Evolutionary conservation across 2,329 filamentous ascomycete genomes (phyloP), one percentile per base, ranked within the genome.

Genomic region (Pestalotiopsis sp.): DNA sequence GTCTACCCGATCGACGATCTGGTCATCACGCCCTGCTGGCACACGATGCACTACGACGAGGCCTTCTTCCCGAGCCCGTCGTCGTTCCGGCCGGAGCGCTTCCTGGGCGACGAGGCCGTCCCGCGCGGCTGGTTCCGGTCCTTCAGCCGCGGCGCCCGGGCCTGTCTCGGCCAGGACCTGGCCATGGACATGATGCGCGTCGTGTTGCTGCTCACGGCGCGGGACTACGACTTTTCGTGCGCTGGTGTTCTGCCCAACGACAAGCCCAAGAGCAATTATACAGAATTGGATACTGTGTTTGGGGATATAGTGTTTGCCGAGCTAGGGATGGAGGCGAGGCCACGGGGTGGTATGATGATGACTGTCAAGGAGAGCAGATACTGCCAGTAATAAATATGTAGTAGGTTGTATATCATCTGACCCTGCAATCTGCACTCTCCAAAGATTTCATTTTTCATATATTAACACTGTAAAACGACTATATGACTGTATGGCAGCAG

Each of bases 71-170:
- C 64, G 71, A 38, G 4, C 6, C 13, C 20, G 5, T 49, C n/a
- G 41, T 20, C 41, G 17, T 70, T 69, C 61, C 31, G 57, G 4
- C 70, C 70, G 2, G 70, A 71, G 61, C 68, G 70, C 20, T 70
- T 66, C 66, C 65, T 71, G 9, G 63, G 23, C 52, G 57, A 59
- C 36, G 57, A 59, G 23, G 36, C 17, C 27, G 56, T 61, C 11
- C 31, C 65, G 12, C 56, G 57, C 5, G 14, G 27, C 5, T 67
- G 57, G 56, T 67, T 67, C 39, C 72, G 78, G 0, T 73, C 76
- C 1, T 81, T 81, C 45, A 78, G 79, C 49, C 67, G 71, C 20
- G 79, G 78, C 0, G 75, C 78, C 3, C 66, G 77, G 2, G 73
- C 68, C 14, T 79, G 77, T 61, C 73, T 79, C n/a, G 77, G 76